A percentile compares a stretch with the other conserved stretches of the same genome.
Evolutionary conservation across 331 rosid genomes (phyloP).

Genomic region (Acacia pycnantha): DNA sequence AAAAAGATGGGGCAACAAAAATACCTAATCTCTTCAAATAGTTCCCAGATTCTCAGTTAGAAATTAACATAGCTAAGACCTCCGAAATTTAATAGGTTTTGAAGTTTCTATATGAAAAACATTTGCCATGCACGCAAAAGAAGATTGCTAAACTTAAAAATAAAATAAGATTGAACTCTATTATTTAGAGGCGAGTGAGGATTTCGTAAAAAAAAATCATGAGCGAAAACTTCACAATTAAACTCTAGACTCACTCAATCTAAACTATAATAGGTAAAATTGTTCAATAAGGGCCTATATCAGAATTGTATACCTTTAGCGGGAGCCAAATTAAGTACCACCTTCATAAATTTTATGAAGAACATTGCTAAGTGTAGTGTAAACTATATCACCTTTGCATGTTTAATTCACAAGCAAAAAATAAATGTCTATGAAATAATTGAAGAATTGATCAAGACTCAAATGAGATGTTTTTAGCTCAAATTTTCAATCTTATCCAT

Average conservation of each 20-base stretch:
- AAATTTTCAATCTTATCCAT: neutral
- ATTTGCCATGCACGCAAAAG: neutral
- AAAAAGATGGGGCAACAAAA: constrained; percentile 21
- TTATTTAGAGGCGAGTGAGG: neutral
- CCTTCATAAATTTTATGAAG: neutral
- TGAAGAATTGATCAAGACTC: neutral
- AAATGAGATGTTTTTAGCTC: neutral
- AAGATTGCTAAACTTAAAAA: neutral
- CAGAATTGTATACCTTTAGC: neutral
- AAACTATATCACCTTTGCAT: neutral
- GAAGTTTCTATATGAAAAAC: constrained; percentile 9
- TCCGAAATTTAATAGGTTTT: constrained; percentile 11
- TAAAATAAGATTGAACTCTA: neutral
- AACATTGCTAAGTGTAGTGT: neutral
- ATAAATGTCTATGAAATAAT: neutral
- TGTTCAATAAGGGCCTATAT: neutral
- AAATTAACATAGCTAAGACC: neutral
- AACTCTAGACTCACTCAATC: neutral
- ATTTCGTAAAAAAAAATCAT: neutral
- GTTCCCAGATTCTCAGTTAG: constrained; percentile 2
- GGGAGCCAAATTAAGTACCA: neutral
- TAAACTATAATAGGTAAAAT: neutral
- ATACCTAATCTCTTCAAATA: constrained; percentile 16
- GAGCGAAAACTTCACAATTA: neutral
- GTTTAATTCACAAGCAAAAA: neutral